These are phyloP conservation scores for Phytophthora meadii DNA, from an alignment of 352 stramenopile genomes.

Conservation along the genomic window DNA sequence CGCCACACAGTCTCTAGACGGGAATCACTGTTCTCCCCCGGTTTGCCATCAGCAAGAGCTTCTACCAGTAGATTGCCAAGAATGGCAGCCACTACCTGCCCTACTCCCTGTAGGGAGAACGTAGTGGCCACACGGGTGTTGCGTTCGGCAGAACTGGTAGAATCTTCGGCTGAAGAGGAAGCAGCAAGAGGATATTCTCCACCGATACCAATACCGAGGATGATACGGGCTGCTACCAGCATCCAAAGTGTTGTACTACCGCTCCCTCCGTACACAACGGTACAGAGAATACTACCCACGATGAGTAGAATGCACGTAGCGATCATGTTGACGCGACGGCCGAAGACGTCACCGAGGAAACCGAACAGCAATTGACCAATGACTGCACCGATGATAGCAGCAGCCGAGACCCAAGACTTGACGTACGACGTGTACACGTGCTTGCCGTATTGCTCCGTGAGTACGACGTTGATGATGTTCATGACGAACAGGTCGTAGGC, in stretches of 20 bases:
- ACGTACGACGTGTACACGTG: conserved; percentile 64
- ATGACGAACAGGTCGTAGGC: conserved; percentile 81
- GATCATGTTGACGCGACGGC: conserved; percentile 33
- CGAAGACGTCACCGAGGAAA: conserved; percentile 27
- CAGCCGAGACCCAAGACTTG: conserved; percentile 68
- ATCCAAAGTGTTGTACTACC: conserved; percentile 19
- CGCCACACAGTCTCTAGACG: conserved; percentile 71
- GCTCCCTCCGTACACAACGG: conserved; percentile 7
- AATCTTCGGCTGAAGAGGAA: conserved; percentile 57
- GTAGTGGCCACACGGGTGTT: conserved; percentile 60
- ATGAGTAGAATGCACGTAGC: conserved; percentile 26
- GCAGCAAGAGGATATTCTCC: conserved; percentile 50
- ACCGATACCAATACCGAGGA: conserved; percentile 24
- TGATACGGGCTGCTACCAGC: conserved; percentile 16
- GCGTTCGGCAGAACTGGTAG: conserved; percentile 43
- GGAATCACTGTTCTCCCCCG: conserved; percentile 39
- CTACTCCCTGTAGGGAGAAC: conserved; percentile 71
- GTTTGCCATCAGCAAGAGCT: conserved; percentile 40
- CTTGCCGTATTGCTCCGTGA: conserved; percentile 70
- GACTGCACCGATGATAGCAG: conserved; percentile 30
- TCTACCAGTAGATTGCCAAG: conserved; percentile 65
- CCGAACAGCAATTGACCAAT: conserved; percentile 23
- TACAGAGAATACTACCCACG: conserved; percentile 19
- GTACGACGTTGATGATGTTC: conserved; percentile 80
- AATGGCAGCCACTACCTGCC: conserved; percentile 54